Base-by-base conservation (phyloP, 1,139 yeast species). In the Insectozyma bohioensis region DNA sequence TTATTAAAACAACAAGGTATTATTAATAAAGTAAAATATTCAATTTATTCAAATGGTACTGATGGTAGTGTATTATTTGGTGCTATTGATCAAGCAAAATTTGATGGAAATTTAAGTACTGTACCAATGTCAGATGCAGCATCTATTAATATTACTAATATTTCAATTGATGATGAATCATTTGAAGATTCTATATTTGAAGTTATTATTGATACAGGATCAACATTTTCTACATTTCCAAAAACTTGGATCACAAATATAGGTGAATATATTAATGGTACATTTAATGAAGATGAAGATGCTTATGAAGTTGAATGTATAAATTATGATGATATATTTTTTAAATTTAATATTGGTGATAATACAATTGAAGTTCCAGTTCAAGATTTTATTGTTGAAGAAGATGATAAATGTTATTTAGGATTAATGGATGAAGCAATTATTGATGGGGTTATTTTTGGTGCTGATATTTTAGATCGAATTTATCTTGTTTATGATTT, bases 191-290 rank as follows among this genome's bases (percentile, higher is more conserved):
- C 9, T 8, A 16, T 25, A n/a, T n/a, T n/a, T n/a, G 18, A 19
- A 3, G 40, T 35, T 3, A 26, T 39, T 28, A 56, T 83, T 26
- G 92, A 83, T 54, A 74, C 86, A 2, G 92, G 92, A 28, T 74
- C 88, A 6, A 76, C 88, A 2, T 55, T 77, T 30, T 66, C 82
- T 4, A 72, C 69, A 42, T 52, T 79, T 2, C 84, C 86, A 13
- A 31, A 47, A 1, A 49, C 43, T n/a, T 47, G 72, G 16, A 54
- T 75, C 10, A 47, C 49, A 3, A 41, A 53, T 4, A 54, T 80
- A 35, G 78, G 73, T 0, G 33, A 39, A 2, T 32, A 47, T 1
- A 42, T 74, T 5, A 62, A 66, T 26, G 47, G 36, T 12, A 36
- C 32, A 2, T 35, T 33, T 20, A 22, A 27, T 17, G 19, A 25